A percentile compares a stretch with the other conserved stretches of the same genome.
phyloP scores from a whole-genome alignment of 2,329 filamentous ascomycete genomes.

The Paracorniculantispora psalliotae region DNA sequence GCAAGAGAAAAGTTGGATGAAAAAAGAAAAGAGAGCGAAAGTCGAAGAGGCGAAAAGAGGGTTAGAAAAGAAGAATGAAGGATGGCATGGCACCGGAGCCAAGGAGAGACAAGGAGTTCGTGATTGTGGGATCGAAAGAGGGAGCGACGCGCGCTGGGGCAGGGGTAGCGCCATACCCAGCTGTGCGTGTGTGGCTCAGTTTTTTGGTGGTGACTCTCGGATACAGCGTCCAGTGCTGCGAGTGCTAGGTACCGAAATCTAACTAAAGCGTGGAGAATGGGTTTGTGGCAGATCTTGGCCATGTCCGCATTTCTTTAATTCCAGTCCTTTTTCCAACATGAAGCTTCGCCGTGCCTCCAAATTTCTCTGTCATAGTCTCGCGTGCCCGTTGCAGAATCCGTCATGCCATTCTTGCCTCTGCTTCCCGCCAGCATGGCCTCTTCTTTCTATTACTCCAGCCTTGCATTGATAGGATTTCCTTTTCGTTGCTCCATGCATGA shows the following conservation, averaged over 20 bases:
- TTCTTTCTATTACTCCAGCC: not conserved
- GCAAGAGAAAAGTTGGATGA: not conserved
- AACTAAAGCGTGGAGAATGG: not conserved
- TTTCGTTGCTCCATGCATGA: not conserved
- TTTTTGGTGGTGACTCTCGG: too few species aligned
- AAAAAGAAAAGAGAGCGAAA: not conserved
- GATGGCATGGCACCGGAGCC: not conserved
- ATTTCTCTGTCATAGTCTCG: not conserved
- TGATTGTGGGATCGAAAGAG: constrained; percentile 4
- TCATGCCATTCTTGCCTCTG: not conserved
- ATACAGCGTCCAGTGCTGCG: too few species aligned
- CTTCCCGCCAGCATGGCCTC: not conserved
- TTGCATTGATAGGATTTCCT: not conserved
- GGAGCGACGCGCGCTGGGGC: not conserved
- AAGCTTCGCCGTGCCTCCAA: too few species aligned
- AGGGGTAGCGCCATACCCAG: not conserved
- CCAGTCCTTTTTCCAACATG: not conserved
- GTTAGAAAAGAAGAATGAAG: not conserved
- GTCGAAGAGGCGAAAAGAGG: not conserved
- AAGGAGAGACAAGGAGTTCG: constrained; percentile 2
- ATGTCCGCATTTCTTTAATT: not conserved
- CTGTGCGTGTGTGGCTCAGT: constrained; percentile 4
- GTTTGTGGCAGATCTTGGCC: not conserved
- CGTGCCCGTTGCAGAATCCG: not conserved
- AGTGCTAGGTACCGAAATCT: not conserved